Evolutionary conservation across 805 yeast genomes (phyloP).

Genomic region (Metschnikowia lachancei): DNA sequence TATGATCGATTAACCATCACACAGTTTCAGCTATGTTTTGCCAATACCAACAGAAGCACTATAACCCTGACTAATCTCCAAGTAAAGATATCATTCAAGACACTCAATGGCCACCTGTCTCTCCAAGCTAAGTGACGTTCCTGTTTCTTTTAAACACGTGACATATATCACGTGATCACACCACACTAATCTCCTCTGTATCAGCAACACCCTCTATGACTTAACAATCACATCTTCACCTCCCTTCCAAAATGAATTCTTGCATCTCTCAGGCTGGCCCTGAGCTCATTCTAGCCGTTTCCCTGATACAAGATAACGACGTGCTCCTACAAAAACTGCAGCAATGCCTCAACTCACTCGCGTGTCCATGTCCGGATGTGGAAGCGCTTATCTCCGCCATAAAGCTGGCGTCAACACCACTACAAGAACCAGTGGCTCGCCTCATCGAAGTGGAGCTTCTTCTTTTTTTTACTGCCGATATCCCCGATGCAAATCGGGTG

Average conservation of each 20-base stretch:
- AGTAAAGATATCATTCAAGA: too few species aligned
- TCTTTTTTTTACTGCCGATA: conserved; percentile 9
- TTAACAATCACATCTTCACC: too few species aligned
- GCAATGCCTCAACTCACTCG: conserved; percentile 1
- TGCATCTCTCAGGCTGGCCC: conserved; percentile 4
- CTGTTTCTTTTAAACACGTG: too few species aligned
- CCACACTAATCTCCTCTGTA: background rate
- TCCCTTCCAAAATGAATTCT: background rate
- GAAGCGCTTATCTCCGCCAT: background rate
- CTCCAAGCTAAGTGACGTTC: too few species aligned
- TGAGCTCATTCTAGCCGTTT: background rate
- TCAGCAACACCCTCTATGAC: too few species aligned
- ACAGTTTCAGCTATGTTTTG: too few species aligned
- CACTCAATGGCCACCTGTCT: too few species aligned
- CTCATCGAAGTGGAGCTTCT: conserved; percentile 12
- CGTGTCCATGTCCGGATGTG: conserved; percentile 2
- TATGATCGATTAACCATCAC: too few species aligned
- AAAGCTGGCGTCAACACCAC: background rate
- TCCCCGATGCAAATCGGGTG: background rate
- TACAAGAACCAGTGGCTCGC: conserved; percentile 2
- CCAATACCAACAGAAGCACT: too few species aligned
- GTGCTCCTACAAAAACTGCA: conserved; percentile 4
- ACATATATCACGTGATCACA: background rate
- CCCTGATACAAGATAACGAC: conserved; percentile 6
- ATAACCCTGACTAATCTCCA: too few species aligned